Conservation (phyloP, 768 basidiomycete genomes). For the Phylloporus rhodoxanthus region DNA sequence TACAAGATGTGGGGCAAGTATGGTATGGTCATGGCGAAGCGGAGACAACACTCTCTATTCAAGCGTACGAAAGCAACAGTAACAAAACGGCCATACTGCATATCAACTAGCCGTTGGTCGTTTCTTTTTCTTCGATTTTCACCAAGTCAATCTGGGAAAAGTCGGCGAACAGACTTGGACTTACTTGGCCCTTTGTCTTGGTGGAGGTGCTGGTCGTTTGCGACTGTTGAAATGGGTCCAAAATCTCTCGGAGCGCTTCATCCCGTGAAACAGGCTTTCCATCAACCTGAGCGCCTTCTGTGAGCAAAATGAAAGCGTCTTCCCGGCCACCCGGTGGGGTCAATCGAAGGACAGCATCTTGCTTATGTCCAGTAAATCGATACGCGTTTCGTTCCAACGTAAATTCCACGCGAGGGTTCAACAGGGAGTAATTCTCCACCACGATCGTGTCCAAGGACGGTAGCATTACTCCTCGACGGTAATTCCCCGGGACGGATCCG, state of each 20-base stretch:
- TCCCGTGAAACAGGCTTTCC: constrained; percentile 17
- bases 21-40: constrained; percentile 20
- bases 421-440: constrained; percentile 19
- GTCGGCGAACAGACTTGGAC: constrained; percentile 1
- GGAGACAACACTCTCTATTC: background rate
- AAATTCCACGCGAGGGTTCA: constrained; percentile 18
- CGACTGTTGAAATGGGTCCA: constrained; percentile 13
- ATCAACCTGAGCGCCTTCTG: constrained; percentile 23
- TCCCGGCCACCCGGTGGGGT: constrained; percentile 8
- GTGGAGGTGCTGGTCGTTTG: background rate
- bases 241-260: constrained; percentile 19
- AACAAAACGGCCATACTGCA: background rate
- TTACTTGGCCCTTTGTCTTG: constrained; percentile 15
- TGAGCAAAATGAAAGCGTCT: constrained; percentile 19
- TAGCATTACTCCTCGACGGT: constrained; percentile 13
- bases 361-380: constrained; percentile 16
- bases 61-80: background rate
- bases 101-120: constrained; percentile 4
- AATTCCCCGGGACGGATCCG: constrained; percentile 18
- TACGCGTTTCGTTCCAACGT: constrained; percentile 24
- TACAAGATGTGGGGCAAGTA: constrained; percentile 65
- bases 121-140: constrained; percentile 18
- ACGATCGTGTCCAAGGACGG: constrained; percentile 25
- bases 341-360: constrained; percentile 19
- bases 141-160: constrained; percentile 5